Evolutionary conservation across 176 grass and related monocot species (phyloP), one percentile per base, ranked within the genome.

Genomic region (Cenchrus fungigraminus): DNA sequence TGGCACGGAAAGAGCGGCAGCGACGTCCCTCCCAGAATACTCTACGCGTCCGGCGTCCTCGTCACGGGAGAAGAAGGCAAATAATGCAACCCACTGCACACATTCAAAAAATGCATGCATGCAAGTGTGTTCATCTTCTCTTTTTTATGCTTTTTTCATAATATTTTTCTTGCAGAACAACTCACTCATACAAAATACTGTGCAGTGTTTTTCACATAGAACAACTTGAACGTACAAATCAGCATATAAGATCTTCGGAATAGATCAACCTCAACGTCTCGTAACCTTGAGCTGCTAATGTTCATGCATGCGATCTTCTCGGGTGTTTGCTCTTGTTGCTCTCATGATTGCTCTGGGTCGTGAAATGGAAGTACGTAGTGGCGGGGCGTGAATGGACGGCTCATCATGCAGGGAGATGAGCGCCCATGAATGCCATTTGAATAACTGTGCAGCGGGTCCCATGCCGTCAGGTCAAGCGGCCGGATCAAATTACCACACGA

Each of bases 21-120:
- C 85, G 78, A 87, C 85, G 71, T 80, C 49, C 60, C 77, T 8
- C 50, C 70, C 50, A 19, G 37, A 77, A 74, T 87, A 34, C 78
- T 74, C 78, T 47, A 22, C 78, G 40, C 60, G 37, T 52, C 15
- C 3, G 3, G 25, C 25, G 25, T 25, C 3, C 3, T 46, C 45
- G 8, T 69, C 71, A 59, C 62, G 46, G 64, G 47, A 12, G 63
- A 80, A 12, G 1, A 17, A 55, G 12, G 15, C 37, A 40, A 40
- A 40, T 40, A 40, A 40, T 40, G 37, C 37, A 40, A 40, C 4
- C 37, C 37, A 40, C 3, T 4, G 3, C 37, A 40, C 37, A 4
- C 37, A 40, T 40, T 40, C 37, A 40, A 40, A 40, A 40, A 40
- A 40, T 40, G 37, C 37, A 40, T 25, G 25, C 25, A 25, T 25